Evolutionary conservation across 116 monocot genomes (phyloP).

Genomic region (Papilionanthe hybrid): DNA sequence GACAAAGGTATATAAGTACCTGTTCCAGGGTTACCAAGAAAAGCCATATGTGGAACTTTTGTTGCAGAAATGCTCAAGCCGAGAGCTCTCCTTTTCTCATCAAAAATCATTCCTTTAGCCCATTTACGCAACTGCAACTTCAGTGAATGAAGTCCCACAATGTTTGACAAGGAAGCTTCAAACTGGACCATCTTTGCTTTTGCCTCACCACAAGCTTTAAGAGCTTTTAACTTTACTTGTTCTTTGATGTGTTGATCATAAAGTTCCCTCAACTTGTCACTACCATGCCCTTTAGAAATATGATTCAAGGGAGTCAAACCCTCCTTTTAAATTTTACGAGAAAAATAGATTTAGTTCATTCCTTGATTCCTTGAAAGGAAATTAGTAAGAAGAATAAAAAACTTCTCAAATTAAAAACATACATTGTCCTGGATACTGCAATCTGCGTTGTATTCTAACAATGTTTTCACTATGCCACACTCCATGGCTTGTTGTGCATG

Average conservation of each 20-base stretch:
- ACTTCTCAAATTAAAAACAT: too few species aligned
- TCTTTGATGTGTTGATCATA: slow-evolving; percentile 54
- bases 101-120: slow-evolving; percentile 92
- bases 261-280: slow-evolving; percentile 47
- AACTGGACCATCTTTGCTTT: slow-evolving; percentile 68
- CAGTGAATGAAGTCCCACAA: slow-evolving; percentile 70
- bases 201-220: slow-evolving; percentile 46
- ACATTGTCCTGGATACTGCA: too few species aligned
- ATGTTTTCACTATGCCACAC: slow-evolving; percentile 6
- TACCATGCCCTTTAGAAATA: slow-evolving; percentile 32
- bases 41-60: slow-evolving; percentile 91
- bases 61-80: slow-evolving; percentile 66
- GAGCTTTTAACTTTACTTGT: slow-evolving; percentile 57
- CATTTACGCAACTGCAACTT: slow-evolving; percentile 71
- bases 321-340: slow-evolving; percentile 33
- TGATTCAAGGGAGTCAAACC: slow-evolving; percentile 73
- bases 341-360: neutral
- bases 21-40: slow-evolving; percentile 95
- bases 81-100: slow-evolving; percentile 75
- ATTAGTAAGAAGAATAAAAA: neutral
- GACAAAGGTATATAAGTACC: slow-evolving; percentile 27
- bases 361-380: neutral
- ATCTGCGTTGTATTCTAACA: too few species aligned
- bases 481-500: slow-evolving; percentile 55
- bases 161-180: slow-evolving; percentile 59